phyloP scores from a whole-genome alignment of 2,329 filamentous ascomycete genomes.

The Xylariaceae sp. region DNA sequence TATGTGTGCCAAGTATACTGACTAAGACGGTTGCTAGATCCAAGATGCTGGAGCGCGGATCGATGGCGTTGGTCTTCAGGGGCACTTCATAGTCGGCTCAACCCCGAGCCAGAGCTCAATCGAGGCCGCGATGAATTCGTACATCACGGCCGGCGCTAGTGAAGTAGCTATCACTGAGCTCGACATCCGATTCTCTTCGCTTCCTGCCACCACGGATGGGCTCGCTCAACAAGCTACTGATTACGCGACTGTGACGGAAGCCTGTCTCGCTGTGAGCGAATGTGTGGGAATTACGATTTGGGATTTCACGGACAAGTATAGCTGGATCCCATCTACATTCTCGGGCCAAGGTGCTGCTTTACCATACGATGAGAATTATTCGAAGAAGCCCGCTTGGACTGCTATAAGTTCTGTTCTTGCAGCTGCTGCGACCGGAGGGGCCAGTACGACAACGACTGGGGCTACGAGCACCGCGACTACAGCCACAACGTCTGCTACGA shows the following conservation, averaged over 20 bases:
- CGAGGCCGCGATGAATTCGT: slow-evolving; percentile 44
- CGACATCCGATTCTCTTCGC: slow-evolving; percentile 48
- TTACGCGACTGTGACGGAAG: slow-evolving; percentile 37
- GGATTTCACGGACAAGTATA: slow-evolving; percentile 41
- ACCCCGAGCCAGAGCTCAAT: slow-evolving; percentile 44
- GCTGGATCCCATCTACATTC: slow-evolving; percentile 38
- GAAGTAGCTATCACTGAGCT: slow-evolving; percentile 61
- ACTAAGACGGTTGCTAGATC: slow-evolving; percentile 26
- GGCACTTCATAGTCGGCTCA: slow-evolving; percentile 55
- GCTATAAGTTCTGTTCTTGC: slow-evolving; percentile 35
- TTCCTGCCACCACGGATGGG: slow-evolving; percentile 41
- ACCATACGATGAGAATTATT: slow-evolving; percentile 34
- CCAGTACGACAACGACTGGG: background rate
- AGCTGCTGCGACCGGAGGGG: slow-evolving; percentile 22
- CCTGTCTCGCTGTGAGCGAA: slow-evolving; percentile 32
- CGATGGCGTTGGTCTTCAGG: slow-evolving; percentile 60
- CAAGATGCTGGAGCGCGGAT: slow-evolving; percentile 50
- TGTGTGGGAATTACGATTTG: slow-evolving; percentile 43
- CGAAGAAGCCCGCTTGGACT: slow-evolving; percentile 37
- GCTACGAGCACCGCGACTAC: slow-evolving; percentile 5
- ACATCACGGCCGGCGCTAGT: slow-evolving; percentile 44
- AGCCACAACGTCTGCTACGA: slow-evolving; percentile 7
- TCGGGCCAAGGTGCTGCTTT: slow-evolving; percentile 35
- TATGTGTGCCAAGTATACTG: no score
- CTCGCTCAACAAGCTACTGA: slow-evolving; percentile 44